Evolutionary conservation across 441 rosid species (phyloP).

Genomic region (Francoa sonchifolia): DNA sequence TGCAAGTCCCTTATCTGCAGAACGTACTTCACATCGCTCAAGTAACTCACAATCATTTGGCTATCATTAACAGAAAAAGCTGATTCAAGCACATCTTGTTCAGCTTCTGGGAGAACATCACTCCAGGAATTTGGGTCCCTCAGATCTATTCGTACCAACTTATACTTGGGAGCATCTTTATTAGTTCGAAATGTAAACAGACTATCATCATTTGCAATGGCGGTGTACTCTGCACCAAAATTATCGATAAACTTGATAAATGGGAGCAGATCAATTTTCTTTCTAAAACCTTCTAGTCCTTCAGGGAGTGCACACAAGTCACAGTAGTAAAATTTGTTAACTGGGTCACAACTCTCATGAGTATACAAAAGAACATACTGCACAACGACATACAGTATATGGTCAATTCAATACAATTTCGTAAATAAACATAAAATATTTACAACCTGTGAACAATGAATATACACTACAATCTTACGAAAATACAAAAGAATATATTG

Average conservation of each 20-base stretch:
- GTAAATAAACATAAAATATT: neutral
- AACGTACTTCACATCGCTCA: slow-evolving; percentile 78
- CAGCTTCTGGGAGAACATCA: slow-evolving; percentile 64
- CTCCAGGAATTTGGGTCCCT: slow-evolving; percentile 64
- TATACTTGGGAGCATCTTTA: slow-evolving; percentile 78
- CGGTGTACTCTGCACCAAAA: slow-evolving; percentile 51
- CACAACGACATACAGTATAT: slow-evolving; percentile 15
- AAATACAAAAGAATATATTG: neutral
- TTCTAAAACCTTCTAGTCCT: slow-evolving; percentile 63
- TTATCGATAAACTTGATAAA: slow-evolving; percentile 63
- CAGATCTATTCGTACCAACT: slow-evolving; percentile 70
- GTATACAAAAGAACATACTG: slow-evolving; percentile 66
- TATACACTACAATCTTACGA: no score
- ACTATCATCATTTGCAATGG: slow-evolving; percentile 68
- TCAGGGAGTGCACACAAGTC: slow-evolving; percentile 52
- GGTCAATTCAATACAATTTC: slow-evolving; percentile 1
- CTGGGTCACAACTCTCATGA: slow-evolving; percentile 64
- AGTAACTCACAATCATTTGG: slow-evolving; percentile 63
- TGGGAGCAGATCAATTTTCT: slow-evolving; percentile 45
- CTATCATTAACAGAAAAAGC: slow-evolving; percentile 55
- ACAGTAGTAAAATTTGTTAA: slow-evolving; percentile 79
- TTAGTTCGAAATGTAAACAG: slow-evolving; percentile 73
- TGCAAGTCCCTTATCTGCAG: slow-evolving; percentile 72
- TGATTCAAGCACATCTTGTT: slow-evolving; percentile 70
- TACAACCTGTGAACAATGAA: no score